Evolutionary conservation across 2,329 filamentous ascomycete species (phyloP), one percentile per base, ranked within the genome.

Genomic region (Ophiocordyceps australis): DNA sequence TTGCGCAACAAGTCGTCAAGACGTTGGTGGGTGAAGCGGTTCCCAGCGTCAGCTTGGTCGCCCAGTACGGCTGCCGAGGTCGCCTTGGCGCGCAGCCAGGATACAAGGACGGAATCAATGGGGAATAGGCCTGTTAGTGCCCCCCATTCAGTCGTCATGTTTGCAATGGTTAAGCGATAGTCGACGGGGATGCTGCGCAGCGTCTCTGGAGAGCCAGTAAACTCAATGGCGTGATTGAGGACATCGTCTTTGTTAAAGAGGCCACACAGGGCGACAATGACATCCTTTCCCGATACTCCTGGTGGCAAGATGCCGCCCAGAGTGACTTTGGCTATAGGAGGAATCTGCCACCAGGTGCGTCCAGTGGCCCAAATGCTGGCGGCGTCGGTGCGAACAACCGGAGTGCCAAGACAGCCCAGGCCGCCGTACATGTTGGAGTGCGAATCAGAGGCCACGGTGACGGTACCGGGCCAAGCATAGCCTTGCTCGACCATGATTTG

Each of bases 251-350:
- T 70, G 28, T 77, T 70, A 57, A 95, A 91, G 0, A 93, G 53
- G 1, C 78, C 80, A 38, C 81, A 91, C 1, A 95, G 62, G 1
- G 82, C 80, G 15, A 94, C 67, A 36, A 95, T 95, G 9, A 93
- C 78, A 47, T 95, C 89, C 50, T 98, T 95, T 17, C 83, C 86
- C 0, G 77, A 82, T 1, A 93, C 83, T 9, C 85, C 85, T 2
- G 57, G 54, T 0, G 81, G 85, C 6, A 93, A 55, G 1, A 67
- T 50, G 6, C 83, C 85, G 0, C 65, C 79, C 9, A 95, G 60
- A 0, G 67, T 85, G 14, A 94, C 67, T 50, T 77, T 75, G 1
- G 78, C 80, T 16, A 92, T 67, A 0, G 82, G 81, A 0, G 86
- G 86, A 14, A 89, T 65, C 52, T 91, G 79, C 71, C 72, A 92